A percentile compares a stretch with the other conserved stretches of the same genome.
Conservation (phyloP, 805 yeast genomes). For the Schizosaccharomyces pombe region DNA sequence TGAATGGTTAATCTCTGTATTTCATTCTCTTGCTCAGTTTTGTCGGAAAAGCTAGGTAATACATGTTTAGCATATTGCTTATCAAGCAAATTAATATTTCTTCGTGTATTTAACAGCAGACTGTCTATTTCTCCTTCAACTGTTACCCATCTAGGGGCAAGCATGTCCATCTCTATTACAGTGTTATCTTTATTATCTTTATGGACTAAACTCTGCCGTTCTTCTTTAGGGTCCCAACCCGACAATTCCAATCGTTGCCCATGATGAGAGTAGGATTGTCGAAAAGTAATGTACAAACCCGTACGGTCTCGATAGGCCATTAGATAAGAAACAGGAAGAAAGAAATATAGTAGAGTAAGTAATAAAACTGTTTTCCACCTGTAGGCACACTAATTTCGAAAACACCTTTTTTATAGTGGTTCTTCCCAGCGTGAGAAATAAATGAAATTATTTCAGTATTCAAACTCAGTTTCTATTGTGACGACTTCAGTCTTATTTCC, state of each 20-base stretch:
- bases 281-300: not conserved
- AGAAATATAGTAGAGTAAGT: too few relatives aligned
- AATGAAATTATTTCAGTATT: too few relatives aligned
- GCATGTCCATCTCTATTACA: constrained; percentile 34
- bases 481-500: too few relatives aligned
- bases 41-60: constrained; percentile 71
- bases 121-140: constrained; percentile 49
- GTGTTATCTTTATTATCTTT: constrained; percentile 7
- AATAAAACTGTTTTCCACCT: too few relatives aligned
- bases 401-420: too few relatives aligned
- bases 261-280: constrained; percentile 1
- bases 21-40: constrained; percentile 45
- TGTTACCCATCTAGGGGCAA: constrained; percentile 64
- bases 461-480: too few relatives aligned
- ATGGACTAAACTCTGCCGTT: not conserved
- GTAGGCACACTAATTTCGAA: too few relatives aligned
- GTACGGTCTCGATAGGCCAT: constrained; percentile 5
- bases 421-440: too few relatives aligned
- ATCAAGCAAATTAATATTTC: constrained; percentile 34
- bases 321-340: too few relatives aligned
- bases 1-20: constrained; percentile 57
- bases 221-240: not conserved
- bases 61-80: constrained; percentile 57
- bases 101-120: constrained; percentile 20
- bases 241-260: not conserved